Evolutionary conservation across 176 grass and related monocot species (phyloP).

Genomic region (Pontederia crassipes): DNA sequence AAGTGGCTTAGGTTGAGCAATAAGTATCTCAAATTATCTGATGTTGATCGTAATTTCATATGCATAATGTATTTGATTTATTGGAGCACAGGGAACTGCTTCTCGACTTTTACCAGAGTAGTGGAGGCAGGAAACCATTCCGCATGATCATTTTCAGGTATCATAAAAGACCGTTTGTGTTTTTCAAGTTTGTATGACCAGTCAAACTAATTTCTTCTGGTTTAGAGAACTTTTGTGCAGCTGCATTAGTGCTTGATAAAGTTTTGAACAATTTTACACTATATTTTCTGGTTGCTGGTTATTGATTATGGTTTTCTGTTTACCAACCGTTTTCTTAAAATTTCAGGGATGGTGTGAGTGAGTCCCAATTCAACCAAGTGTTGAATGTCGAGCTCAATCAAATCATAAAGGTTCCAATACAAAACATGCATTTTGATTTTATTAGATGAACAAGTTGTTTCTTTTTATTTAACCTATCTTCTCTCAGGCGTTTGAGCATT

Average conservation of each 20-base stretch:
- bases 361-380: conserved; percentile 47
- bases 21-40: too few species aligned
- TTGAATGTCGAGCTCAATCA: conserved; percentile 42
- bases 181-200: not conserved
- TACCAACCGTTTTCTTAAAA: not conserved
- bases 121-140: conserved; percentile 32
- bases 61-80: not conserved
- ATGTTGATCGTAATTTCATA: not conserved
- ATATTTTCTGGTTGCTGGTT: too few species aligned
- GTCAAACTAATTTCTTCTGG: not conserved
- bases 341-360: conserved; percentile 51
- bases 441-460: not conserved
- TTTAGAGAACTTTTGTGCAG: too few species aligned
- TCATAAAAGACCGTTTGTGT: not conserved
- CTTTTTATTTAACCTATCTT: conserved; percentile 3
- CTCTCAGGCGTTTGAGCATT: conserved; percentile 37
- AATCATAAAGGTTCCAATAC: conserved; percentile 36
- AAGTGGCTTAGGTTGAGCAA: too few species aligned
- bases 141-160: conserved; percentile 76
- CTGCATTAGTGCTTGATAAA: too few species aligned
- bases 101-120: conserved; percentile 49
- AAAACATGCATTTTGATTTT: not conserved
- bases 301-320: too few species aligned
- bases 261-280: too few species aligned
- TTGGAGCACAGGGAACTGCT: conserved; percentile 54